Conservation (phyloP, 2,329 filamentous ascomycete genomes). For the Exophiala sp. region DNA sequence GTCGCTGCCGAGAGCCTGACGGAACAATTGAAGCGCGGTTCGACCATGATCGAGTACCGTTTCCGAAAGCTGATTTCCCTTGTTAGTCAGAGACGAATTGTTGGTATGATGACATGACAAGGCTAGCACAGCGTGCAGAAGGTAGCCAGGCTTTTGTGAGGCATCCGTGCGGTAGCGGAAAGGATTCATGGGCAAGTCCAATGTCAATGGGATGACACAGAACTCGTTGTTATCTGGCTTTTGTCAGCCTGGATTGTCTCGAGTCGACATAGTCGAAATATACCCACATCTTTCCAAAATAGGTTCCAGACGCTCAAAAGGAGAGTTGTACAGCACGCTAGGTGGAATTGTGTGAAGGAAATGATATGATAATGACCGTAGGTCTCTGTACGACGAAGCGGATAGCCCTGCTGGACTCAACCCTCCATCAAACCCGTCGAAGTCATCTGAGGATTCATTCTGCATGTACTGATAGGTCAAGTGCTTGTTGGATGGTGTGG, state of each 20-base stretch:
- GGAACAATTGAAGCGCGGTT: constrained; percentile 5
- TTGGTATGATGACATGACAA: constrained; percentile 11
- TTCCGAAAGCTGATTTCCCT: background rate
- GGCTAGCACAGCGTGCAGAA: constrained; percentile 10
- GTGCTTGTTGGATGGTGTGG: too few relatives aligned
- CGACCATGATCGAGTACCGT: background rate
- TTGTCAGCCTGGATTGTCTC: background rate
- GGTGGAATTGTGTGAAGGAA: background rate
- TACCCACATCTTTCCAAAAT: constrained; percentile 2
- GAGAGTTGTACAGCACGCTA: background rate
- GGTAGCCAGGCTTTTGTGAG: background rate
- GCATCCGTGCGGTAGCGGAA: constrained; percentile 7
- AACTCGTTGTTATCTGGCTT: constrained; percentile 9
- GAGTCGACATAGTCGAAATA: background rate
- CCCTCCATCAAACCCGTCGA: too few relatives aligned
- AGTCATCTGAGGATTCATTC: too few relatives aligned
- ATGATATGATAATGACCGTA: background rate
- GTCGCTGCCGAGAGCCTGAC: constrained; percentile 1
- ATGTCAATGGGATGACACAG: constrained; percentile 9
- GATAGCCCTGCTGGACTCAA: too few relatives aligned
- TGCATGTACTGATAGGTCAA: too few relatives aligned
- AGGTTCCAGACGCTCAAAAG: constrained; percentile 1
- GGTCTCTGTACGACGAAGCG: background rate
- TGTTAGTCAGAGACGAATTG: background rate
- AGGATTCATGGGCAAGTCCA: constrained; percentile 5